These are phyloP conservation scores for Papilionanthe hybrid DNA, from an alignment of 116 monocot species.

Conservation along the genomic window DNA sequence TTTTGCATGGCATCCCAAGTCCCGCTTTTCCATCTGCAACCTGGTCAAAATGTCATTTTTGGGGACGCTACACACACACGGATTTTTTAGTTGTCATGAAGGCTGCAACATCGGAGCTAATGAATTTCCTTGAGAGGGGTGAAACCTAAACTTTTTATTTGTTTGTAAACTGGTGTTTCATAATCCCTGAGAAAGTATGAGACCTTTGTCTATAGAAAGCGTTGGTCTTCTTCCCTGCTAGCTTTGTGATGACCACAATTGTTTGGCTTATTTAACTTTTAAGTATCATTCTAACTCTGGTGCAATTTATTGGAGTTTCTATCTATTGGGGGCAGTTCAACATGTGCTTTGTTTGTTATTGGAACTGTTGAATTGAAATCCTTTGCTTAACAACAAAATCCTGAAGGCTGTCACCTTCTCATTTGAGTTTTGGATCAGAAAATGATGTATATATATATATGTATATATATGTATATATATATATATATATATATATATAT, in stretches of 20 bases:
- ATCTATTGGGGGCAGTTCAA: too few relatives aligned
- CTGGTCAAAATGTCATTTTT: constrained; percentile 86
- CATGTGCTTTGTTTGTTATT: too few relatives aligned
- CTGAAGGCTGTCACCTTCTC: too few relatives aligned
- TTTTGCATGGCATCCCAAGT: constrained; percentile 96
- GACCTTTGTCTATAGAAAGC: background rate
- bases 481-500: too few relatives aligned
- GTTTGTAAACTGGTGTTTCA: background rate
- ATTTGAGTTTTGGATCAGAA: too few relatives aligned
- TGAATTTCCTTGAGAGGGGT: constrained; percentile 50
- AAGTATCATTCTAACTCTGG: too few relatives aligned
- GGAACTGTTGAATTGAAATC: too few relatives aligned
- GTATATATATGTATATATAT: too few relatives aligned
- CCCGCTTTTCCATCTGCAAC: constrained; percentile 78
- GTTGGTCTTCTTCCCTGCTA: background rate
- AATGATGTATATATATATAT: too few relatives aligned
- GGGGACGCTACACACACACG: constrained; percentile 70
- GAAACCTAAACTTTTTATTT: constrained; percentile 1
- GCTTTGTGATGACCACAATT: background rate
- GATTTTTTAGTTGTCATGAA: constrained; percentile 80
- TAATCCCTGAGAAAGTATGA: background rate
- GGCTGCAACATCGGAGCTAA: constrained; percentile 76
- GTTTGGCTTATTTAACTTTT: too few relatives aligned
- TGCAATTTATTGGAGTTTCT: too few relatives aligned
- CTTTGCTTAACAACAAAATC: too few relatives aligned